Evolutionary conservation across 2,329 filamentous ascomycete species (phyloP).

Genomic region (Monosporascus sp.): DNA sequence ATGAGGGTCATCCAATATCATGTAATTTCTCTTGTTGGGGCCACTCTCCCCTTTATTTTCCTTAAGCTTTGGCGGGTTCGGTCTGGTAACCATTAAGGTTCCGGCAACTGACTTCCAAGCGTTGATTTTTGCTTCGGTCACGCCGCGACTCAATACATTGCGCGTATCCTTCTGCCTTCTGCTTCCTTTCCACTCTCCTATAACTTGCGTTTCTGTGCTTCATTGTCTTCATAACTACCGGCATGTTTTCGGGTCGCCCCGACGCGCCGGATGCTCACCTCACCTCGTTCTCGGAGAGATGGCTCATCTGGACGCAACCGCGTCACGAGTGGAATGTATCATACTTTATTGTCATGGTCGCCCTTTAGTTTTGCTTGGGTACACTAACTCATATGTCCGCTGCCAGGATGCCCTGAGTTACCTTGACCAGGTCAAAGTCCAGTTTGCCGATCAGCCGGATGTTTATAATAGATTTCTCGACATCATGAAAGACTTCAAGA

Average conservation of each 20-base stretch:
- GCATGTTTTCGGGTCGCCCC: no score
- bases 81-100: no score
- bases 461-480: conserved; percentile 96
- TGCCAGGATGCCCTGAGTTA: conserved; percentile 76
- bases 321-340: background rate
- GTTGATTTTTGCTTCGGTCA: background rate
- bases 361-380: background rate
- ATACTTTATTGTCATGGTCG: background rate
- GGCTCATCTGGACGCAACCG: no score
- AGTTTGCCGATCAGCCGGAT: conserved; percentile 93
- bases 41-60: background rate
- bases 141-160: no score
- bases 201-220: no score
- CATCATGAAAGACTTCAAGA: conserved; percentile 99
- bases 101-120: background rate
- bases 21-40: background rate
- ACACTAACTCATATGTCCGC: conserved; percentile 18
- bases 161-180: no score
- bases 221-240: no score
- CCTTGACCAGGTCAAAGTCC: conserved; percentile 95
- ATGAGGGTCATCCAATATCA: background rate
- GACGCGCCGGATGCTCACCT: no score
- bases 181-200: no score
- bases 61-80: background rate
- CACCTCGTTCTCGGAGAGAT: no score